Conservation (phyloP, 768 basidiomycete species). For the Coprinellus aureogranulatus region DNA sequence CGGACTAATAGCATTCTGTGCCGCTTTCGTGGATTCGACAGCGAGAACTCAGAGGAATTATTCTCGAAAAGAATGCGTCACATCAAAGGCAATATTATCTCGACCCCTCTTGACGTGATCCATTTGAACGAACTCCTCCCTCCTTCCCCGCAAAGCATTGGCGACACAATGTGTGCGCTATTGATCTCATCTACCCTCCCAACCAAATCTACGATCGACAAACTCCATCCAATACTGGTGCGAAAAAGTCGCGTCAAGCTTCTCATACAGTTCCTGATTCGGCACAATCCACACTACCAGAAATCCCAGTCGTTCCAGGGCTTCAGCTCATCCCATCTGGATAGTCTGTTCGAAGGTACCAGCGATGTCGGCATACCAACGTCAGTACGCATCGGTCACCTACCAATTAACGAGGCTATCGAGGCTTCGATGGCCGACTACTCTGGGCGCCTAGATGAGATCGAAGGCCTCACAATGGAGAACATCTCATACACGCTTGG, state of each 20-base stretch:
- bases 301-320: neutral
- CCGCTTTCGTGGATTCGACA: neutral
- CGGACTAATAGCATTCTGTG: neutral
- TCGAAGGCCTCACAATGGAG: conserved; percentile 13
- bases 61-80: neutral
- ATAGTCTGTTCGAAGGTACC: neutral
- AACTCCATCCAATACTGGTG: conserved; percentile 7
- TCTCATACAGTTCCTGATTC: conserved; percentile 6
- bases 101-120: conserved; percentile 5
- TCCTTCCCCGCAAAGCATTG: neutral
- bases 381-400: conserved; percentile 1
- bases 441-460: neutral
- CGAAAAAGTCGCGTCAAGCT: conserved; percentile 7
- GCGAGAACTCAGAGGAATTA: neutral
- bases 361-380: neutral
- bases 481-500: conserved; percentile 15
- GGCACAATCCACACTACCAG: conserved; percentile 9
- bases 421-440: conserved; percentile 6
- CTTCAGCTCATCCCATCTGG: conserved; percentile 5
- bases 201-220: neutral
- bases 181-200: conserved; percentile 4
- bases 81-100: conserved; percentile 12
- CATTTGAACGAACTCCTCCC: conserved; percentile 6
- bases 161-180: conserved; percentile 13
- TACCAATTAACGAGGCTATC: conserved; percentile 6